phyloP scores from a whole-genome alignment of 129 eudicot genomes.

The Centrapalus pauciflorus region DNA sequence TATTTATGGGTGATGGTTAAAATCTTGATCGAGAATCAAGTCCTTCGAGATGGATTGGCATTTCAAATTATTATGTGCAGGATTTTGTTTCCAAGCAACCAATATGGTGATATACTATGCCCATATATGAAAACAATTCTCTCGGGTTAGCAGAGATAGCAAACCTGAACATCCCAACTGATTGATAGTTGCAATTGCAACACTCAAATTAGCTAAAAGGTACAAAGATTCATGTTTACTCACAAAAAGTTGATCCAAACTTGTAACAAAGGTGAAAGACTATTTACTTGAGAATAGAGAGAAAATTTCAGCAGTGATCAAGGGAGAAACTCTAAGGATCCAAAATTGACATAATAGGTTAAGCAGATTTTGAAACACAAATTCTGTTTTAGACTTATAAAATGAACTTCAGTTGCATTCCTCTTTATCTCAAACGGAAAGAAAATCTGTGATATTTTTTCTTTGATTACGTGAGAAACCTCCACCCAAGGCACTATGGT shows the following conservation, averaged over 20 bases:
- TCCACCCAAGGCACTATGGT: no score
- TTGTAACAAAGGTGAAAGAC: no score
- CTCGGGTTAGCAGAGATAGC: no score
- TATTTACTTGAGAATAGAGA: background rate
- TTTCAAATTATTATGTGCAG: no score
- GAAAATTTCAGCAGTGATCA: no score
- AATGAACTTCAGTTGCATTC: background rate
- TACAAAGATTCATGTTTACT: no score
- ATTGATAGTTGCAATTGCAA: no score
- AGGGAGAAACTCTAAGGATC: background rate
- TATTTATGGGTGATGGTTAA: background rate
- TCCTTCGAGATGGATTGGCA: background rate
- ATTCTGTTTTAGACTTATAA: background rate
- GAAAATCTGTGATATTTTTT: no score
- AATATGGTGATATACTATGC: background rate
- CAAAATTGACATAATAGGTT: background rate
- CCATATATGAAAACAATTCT: background rate
- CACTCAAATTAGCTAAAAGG: no score
- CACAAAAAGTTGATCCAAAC: no score
- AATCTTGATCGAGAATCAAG: background rate
- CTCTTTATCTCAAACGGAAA: background rate
- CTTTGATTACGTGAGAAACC: no score
- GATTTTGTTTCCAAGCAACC: background rate
- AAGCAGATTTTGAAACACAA: background rate
- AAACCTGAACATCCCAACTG: no score